A percentile compares a stretch with the other conserved stretches of the same genome.
Conservation (phyloP, 1,284 basidiomycete genomes). For the Leucoagaricus sp. region DNA sequence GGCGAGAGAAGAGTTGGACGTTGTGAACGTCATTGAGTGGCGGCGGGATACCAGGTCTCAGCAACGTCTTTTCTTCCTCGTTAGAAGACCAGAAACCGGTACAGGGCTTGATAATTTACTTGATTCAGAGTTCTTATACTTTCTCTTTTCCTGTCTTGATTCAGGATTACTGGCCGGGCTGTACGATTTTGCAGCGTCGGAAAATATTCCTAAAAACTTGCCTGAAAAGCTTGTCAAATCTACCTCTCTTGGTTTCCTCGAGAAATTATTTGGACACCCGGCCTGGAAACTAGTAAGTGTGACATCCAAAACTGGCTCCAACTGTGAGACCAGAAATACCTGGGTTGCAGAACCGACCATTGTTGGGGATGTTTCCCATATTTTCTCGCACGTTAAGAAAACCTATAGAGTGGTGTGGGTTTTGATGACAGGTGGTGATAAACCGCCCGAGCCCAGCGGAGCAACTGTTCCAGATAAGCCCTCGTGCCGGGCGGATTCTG, state of each 20-base stretch:
- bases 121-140: not conserved
- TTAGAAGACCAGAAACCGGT: slow-evolving; percentile 85
- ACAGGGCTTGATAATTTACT: slow-evolving; percentile 22
- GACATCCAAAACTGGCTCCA: slow-evolving; percentile 7
- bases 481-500: not conserved
- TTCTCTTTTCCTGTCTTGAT: not conserved
- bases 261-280: slow-evolving; percentile 16
- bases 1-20: slow-evolving; percentile 81
- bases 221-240: slow-evolving; percentile 36
- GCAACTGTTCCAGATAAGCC: not conserved
- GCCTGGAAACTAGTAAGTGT: not conserved
- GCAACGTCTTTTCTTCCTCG: slow-evolving; percentile 69
- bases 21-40: slow-evolving; percentile 88
- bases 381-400: slow-evolving; percentile 92
- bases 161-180: slow-evolving; percentile 88
- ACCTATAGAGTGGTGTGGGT: slow-evolving; percentile 84
- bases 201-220: slow-evolving; percentile 45
- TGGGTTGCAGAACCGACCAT: slow-evolving; percentile 48
- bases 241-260: slow-evolving; percentile 42
- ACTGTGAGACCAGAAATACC: slow-evolving; percentile 20
- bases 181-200: slow-evolving; percentile 76
- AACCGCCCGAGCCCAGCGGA: slow-evolving; percentile 34
- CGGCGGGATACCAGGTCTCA: slow-evolving; percentile 31
- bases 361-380: slow-evolving; percentile 72
- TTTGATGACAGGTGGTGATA: slow-evolving; percentile 52